Evolutionary conservation across 257 asterid genomes (phyloP).

Genomic region (Penstemon davidsonii): DNA sequence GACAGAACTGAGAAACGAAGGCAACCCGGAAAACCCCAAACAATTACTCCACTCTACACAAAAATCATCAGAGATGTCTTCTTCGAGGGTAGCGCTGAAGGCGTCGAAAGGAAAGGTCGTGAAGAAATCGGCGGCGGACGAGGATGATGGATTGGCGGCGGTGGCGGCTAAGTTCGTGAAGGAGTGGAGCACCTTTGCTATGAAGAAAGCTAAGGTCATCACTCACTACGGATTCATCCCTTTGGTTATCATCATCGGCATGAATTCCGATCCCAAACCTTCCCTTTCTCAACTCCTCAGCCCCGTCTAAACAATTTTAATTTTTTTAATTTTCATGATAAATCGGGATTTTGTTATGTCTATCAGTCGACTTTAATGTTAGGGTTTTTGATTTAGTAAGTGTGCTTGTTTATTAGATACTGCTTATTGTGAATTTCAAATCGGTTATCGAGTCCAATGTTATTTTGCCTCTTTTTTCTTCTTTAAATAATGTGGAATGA

Average conservation of each 20-base stretch:
- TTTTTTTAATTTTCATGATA: constrained; percentile 23
- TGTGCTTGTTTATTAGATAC: neutral
- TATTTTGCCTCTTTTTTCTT: no score
- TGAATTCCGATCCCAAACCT: constrained; percentile 59
- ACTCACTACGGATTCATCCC: constrained; percentile 94
- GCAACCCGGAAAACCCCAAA: neutral
- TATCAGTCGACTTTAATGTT: constrained; percentile 38
- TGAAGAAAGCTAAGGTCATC: constrained; percentile 79
- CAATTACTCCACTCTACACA: neutral
- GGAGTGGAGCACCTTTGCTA: constrained; percentile 86
- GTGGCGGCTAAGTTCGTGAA: constrained; percentile 61
- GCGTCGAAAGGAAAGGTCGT: constrained; percentile 63
- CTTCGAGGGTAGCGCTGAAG: constrained; percentile 61
- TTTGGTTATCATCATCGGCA: constrained; percentile 72
- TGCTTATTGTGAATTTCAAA: neutral
- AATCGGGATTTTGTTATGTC: constrained; percentile 5
- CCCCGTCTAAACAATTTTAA: constrained; percentile 54
- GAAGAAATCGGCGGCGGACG: constrained; percentile 55
- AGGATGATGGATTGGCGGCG: constrained; percentile 48
- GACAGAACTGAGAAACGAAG: neutral
- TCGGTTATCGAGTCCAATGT: no score
- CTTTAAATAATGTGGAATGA: neutral
- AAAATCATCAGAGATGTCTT: constrained; percentile 43
- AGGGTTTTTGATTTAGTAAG: constrained; percentile 17
- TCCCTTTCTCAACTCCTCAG: constrained; percentile 82